Conservation (phyloP, 352 stramenopile genomes). For the Globisporangium solare region DNA sequence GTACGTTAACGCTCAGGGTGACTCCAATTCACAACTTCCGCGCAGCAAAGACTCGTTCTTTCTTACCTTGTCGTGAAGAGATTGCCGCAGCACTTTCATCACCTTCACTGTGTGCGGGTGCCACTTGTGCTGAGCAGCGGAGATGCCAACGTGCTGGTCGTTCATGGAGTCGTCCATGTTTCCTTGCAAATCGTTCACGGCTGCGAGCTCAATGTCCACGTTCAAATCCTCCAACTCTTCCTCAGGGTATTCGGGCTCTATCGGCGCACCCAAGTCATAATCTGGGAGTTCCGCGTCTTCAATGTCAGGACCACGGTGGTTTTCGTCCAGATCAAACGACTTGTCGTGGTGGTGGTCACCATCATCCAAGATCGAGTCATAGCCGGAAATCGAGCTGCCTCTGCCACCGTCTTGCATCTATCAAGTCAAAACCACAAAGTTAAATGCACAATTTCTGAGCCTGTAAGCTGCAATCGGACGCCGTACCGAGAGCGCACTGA, state of each 20-base stretch:
- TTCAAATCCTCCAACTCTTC: slow-evolving; percentile 61
- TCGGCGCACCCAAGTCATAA: slow-evolving; percentile 47
- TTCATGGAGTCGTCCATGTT: slow-evolving; percentile 43
- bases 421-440: not conserved
- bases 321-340: slow-evolving; percentile 35
- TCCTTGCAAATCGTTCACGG: slow-evolving; percentile 72
- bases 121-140: slow-evolving; percentile 91
- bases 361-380: slow-evolving; percentile 11
- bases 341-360: slow-evolving; percentile 25
- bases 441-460: not conserved
- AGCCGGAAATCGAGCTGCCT: slow-evolving; percentile 13
- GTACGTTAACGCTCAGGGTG: no score
- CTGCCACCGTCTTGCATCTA: slow-evolving; percentile 3
- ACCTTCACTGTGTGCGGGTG: slow-evolving; percentile 97
- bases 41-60: not conserved
- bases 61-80: slow-evolving; percentile 62
- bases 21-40: no score
- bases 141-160: slow-evolving; percentile 27
- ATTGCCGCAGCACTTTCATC: slow-evolving; percentile 81
- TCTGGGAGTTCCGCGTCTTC: slow-evolving; percentile 43
- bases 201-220: slow-evolving; percentile 77
- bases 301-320: slow-evolving; percentile 13
- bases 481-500: slow-evolving; percentile 55
- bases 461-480: no score
- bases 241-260: slow-evolving; percentile 35